phyloP scores from a whole-genome alignment of 257 asterid species.

The Solanum lycopersicoides region DNA sequence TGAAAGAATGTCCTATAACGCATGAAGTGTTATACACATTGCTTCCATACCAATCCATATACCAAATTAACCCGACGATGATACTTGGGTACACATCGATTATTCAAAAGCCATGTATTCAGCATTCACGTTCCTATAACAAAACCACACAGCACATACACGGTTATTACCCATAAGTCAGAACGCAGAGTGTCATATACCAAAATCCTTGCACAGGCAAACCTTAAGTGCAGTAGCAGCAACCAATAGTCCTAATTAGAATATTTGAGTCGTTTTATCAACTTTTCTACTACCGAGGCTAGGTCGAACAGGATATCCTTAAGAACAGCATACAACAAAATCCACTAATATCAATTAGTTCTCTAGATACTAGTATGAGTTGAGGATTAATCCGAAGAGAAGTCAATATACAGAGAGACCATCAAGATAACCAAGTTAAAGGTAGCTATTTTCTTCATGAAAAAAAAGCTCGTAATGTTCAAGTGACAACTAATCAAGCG shows the following conservation, averaged over 20 bases:
- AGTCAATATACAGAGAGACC: background rate
- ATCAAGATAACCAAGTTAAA: background rate
- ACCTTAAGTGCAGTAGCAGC: background rate
- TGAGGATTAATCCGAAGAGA: background rate
- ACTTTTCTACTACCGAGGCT: background rate
- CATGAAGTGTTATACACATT: background rate
- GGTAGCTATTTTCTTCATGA: background rate
- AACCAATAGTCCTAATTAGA: background rate
- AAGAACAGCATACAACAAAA: background rate
- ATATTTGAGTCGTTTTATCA: background rate
- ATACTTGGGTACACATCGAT: too few species aligned
- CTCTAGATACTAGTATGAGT: background rate
- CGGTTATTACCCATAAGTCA: background rate
- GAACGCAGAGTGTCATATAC: background rate
- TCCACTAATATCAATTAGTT: background rate
- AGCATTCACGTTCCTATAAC: background rate
- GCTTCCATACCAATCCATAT: background rate
- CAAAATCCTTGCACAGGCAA: background rate
- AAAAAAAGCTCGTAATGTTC: background rate
- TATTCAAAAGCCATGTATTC: background rate
- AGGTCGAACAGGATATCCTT: background rate
- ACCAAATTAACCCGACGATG: background rate
- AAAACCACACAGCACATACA: background rate
- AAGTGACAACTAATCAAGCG: background rate
- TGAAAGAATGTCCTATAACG: background rate